phyloP scores from a whole-genome alignment of 2,329 filamentous ascomycete genomes.

The Phialemonium atrogriseum region DNA sequence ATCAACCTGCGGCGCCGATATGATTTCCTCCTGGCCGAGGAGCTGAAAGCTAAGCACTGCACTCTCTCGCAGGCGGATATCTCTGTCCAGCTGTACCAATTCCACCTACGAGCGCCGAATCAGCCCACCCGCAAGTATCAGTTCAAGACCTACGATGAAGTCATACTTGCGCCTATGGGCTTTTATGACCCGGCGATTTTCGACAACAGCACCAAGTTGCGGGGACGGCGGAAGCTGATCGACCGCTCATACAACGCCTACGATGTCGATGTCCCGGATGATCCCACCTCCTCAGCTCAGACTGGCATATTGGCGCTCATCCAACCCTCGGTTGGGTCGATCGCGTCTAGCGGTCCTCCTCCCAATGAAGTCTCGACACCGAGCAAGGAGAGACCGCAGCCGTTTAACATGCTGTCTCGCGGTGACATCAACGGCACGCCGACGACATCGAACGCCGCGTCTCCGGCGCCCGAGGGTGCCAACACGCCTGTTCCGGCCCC shows the following conservation, averaged over 20 bases:
- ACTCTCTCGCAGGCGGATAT: conserved; percentile 87
- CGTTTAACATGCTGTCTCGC: conserved; percentile 62
- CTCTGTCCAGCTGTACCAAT: conserved; percentile 79
- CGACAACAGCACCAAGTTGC: conserved; percentile 71
- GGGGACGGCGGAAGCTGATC: conserved; percentile 70
- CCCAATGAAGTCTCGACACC: conserved; percentile 47
- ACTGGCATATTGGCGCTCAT: conserved; percentile 53
- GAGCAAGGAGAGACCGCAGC: conserved; percentile 54
- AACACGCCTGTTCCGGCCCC: conserved; percentile 56
- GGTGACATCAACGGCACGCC: conserved; percentile 73
- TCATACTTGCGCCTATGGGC: conserved; percentile 91
- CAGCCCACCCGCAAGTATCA: conserved; percentile 87
- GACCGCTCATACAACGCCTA: conserved; percentile 90
- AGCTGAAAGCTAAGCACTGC: conserved; percentile 88
- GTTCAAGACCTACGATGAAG: conserved; percentile 96
- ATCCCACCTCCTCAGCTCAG: conserved; percentile 81
- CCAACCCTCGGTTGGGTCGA: conserved; percentile 47
- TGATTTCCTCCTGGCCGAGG: conserved; percentile 88
- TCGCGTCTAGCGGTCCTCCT: conserved; percentile 31
- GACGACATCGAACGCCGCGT: conserved; percentile 76
- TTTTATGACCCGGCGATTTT: conserved; percentile 86
- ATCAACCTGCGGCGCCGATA: conserved; percentile 87
- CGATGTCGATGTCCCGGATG: conserved; percentile 77
- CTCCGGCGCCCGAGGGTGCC: conserved; percentile 71
- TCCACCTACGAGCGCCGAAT: conserved; percentile 80